Base-by-base conservation (phyloP, 2,329 filamentous ascomycete species). In the Arthrobotrys megalospora region DNA sequence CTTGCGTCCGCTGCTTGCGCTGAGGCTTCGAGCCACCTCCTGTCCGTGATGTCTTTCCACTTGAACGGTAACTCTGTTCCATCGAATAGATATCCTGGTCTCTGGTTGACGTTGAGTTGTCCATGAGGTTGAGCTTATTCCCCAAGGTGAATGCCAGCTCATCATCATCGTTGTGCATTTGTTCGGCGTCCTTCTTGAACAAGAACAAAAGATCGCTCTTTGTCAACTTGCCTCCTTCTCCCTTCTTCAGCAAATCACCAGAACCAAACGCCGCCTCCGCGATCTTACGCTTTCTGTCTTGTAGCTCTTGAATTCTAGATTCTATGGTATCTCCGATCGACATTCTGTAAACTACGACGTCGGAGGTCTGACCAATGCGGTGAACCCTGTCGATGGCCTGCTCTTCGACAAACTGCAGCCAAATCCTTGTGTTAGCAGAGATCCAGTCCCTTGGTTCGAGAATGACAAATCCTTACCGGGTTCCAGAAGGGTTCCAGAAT, bases 401-500 rank as follows among this genome's bases (percentile, higher is more conserved):
- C 84, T 99, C 96, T 86, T 99, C 96, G 38, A 99, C 93, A 83
- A 99, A 99, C 89, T 93, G 81, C n/a, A 70, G 64, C 41, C 7
- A 50, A 45, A 80, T 41, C 69, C 55, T 76, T 24, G 34, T 80
- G 80, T 81, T 32, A 68, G 50, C 58, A 80, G 65, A 80, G 72
- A 2, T 70, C 41, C 16, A 34, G 10, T 41, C 28, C 21, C 72
- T 76, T 75, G 11, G 45, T 81, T 82, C 81, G 6, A 28, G 52
- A 43, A 53, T 53, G 66, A 45, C 58, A 63, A 14, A 36, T 64
- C 24, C 89, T 83, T 87, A 92, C 90, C 1, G 94, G 96, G 84
- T 99, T 99, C 96, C 96, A 99, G 85, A 99, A 99, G 0, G 96
- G 96, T 84, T 99, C 96, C 50, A 99, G 87, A 81, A 99, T 97